phyloP scores from a whole-genome alignment of 176 grass and related monocot species.

The Oropetium thomaeum region DNA sequence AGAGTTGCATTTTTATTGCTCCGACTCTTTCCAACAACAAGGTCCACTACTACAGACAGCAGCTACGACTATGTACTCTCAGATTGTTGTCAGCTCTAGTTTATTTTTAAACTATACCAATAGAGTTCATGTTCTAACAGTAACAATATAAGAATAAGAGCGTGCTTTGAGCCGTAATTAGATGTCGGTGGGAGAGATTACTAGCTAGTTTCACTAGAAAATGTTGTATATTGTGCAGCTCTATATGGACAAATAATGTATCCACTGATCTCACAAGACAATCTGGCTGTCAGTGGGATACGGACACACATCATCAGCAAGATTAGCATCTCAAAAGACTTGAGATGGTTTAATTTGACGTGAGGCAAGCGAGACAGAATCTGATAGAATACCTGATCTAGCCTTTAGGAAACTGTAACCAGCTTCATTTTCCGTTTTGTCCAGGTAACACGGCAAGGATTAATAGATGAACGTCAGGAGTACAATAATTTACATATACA shows the following conservation, averaged over 20 bases:
- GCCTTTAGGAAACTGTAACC: too few species aligned
- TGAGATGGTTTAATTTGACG: not conserved
- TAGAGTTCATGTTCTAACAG: too few species aligned
- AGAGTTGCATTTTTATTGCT: too few species aligned
- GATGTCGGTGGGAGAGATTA: not conserved
- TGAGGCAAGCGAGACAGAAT: not conserved
- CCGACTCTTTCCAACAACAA: too few species aligned
- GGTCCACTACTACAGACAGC: too few species aligned
- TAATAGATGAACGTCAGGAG: not conserved
- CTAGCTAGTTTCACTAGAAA: not conserved
- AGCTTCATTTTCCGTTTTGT: not conserved
- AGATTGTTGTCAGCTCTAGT: too few species aligned
- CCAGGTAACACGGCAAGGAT: not conserved
- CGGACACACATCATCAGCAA: not conserved
- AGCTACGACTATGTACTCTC: too few species aligned
- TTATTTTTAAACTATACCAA: too few species aligned
- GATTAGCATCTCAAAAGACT: not conserved
- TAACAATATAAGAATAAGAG: too few species aligned
- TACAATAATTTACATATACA: not conserved
- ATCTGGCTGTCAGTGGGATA: not conserved
- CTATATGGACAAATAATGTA: too few species aligned
- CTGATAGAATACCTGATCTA: not conserved
- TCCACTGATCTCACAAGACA: not conserved
- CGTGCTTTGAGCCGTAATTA: not conserved
- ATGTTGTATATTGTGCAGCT: not conserved